Conservation (phyloP, 345 rosid genomes). For the Salix caprea region DNA sequence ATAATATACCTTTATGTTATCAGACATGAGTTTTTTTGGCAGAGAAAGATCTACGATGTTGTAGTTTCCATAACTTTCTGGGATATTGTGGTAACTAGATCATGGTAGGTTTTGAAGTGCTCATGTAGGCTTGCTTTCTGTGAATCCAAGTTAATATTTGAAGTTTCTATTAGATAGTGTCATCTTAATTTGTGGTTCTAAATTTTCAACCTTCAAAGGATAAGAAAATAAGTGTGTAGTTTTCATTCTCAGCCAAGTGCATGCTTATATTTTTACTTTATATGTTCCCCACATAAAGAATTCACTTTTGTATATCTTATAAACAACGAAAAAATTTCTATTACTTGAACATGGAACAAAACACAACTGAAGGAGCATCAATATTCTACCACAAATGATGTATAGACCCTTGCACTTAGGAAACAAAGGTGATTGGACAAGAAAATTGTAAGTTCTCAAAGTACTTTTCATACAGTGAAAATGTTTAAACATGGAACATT, state of each 20-base stretch:
- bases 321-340: no score
- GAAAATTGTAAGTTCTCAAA: no score
- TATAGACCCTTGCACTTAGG: no score
- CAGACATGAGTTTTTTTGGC: not conserved
- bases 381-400: no score
- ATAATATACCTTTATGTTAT: not conserved
- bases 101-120: not conserved
- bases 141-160: not conserved
- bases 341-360: no score
- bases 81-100: not conserved
- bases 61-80: not conserved
- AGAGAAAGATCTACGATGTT: not conserved
- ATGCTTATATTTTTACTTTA: not conserved
- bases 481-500: no score
- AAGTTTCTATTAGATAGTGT: not conserved
- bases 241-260: not conserved
- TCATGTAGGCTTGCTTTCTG: not conserved
- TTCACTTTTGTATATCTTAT: no score
- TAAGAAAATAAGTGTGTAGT: not conserved
- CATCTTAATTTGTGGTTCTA: not conserved
- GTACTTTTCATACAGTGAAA: no score
- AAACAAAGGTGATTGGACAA: no score
- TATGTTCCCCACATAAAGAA: no score
- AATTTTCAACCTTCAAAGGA: not conserved
- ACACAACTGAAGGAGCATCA: no score